Evolutionary conservation across 2,329 filamentous ascomycete species (phyloP).

Genomic region (Penicillium capsulatum): DNA sequence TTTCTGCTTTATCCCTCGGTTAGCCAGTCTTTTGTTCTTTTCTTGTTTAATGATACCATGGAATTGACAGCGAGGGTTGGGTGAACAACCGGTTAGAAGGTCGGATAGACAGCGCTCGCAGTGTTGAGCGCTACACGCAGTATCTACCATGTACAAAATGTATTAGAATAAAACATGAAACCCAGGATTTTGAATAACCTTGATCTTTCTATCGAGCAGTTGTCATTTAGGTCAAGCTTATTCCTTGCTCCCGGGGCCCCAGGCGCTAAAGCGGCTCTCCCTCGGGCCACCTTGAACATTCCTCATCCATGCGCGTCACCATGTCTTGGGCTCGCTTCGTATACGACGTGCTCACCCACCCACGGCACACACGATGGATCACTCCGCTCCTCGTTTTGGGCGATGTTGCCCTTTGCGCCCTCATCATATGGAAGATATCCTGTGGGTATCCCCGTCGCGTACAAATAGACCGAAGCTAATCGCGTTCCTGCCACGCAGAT

Average conservation of each 20-base stretch:
- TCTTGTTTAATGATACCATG: conserved; percentile 27
- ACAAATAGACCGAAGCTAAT: conserved; percentile 14
- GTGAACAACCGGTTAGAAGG: conserved; percentile 3
- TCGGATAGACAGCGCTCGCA: conserved; percentile 4
- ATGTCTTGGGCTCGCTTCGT: conserved; percentile 36
- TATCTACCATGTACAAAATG: conserved; percentile 15
- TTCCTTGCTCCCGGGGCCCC: background rate
- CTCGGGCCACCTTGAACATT: conserved; percentile 21
- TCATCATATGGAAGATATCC: conserved; percentile 76
- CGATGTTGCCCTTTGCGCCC: conserved; percentile 66
- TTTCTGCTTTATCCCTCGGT: conserved; percentile 1
- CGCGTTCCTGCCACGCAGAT: conserved; percentile 50
- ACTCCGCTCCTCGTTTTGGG: conserved; percentile 62
- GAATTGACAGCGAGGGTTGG: conserved; percentile 11
- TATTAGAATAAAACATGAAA: conserved; percentile 13
- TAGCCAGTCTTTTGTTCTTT: conserved; percentile 10
- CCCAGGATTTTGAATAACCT: too few relatives aligned
- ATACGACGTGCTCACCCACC: conserved; percentile 48
- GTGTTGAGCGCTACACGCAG: conserved; percentile 1
- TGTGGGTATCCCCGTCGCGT: conserved; percentile 54
- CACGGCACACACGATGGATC: conserved; percentile 59
- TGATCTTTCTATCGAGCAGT: too few relatives aligned
- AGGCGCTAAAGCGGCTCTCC: background rate
- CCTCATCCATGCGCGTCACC: conserved; percentile 10
- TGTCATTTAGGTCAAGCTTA: background rate